Conservation (phyloP, 164 flowering plant genomes). For the Chimonanthus praecox region DNA sequence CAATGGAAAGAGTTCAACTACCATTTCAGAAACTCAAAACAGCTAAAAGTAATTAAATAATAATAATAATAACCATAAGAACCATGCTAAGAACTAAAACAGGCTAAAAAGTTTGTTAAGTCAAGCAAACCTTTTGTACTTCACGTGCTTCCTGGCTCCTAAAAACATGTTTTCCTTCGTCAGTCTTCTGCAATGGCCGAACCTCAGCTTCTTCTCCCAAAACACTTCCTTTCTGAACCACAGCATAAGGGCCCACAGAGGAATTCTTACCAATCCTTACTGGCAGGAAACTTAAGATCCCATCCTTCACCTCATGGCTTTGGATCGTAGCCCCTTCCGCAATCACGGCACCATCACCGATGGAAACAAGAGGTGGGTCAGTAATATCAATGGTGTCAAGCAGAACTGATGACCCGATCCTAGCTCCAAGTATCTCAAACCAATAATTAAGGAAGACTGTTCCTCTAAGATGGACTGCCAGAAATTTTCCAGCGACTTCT, state of each 20-base stretch:
- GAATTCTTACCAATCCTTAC: slow-evolving; percentile 52
- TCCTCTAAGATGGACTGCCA: slow-evolving; percentile 73
- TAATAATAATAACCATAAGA: too few relatives aligned
- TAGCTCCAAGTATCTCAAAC: slow-evolving; percentile 76
- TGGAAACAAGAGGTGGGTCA: slow-evolving; percentile 65
- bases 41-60: neutral
- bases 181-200: slow-evolving; percentile 47
- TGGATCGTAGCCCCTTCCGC: slow-evolving; percentile 74
- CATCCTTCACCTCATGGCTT: slow-evolving; percentile 73
- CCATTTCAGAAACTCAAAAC: neutral
- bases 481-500: slow-evolving; percentile 48
- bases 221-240: slow-evolving; percentile 59
- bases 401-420: slow-evolving; percentile 60
- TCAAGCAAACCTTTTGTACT: slow-evolving; percentile 23
- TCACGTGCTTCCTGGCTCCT: slow-evolving; percentile 19
- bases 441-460: slow-evolving; percentile 68
- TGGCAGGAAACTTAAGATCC: slow-evolving; percentile 50
- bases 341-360: slow-evolving; percentile 65
- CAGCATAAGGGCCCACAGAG: slow-evolving; percentile 60
- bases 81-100: too few relatives aligned
- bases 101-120: neutral
- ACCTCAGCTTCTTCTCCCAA: slow-evolving; percentile 43
- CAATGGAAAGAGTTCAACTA: neutral
- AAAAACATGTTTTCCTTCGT: slow-evolving; percentile 25
- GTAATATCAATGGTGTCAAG: slow-evolving; percentile 69